Evolutionary conservation across 768 basidiomycete genomes (phyloP).

Genomic region (Chalciporus chontae): DNA sequence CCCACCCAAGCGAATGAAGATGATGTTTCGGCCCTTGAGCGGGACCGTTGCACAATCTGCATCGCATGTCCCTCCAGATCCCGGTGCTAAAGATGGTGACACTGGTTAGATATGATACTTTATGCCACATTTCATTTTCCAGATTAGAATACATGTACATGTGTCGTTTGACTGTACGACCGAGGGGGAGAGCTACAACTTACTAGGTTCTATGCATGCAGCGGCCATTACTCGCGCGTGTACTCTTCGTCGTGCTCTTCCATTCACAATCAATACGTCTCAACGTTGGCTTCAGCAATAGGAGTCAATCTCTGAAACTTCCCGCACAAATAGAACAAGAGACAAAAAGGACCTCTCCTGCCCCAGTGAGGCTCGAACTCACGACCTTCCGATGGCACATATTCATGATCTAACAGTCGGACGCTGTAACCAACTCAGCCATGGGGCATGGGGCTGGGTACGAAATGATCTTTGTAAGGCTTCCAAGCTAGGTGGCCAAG

Average conservation of each 20-base stretch:
- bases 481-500: background rate
- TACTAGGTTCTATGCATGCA: background rate
- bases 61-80: slow-evolving; percentile 52
- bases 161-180: background rate
- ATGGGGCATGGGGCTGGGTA: slow-evolving; percentile 37
- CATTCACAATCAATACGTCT: background rate
- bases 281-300: background rate
- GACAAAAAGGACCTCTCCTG: slow-evolving; percentile 23
- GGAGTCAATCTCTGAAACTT: too few relatives aligned
- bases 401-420: slow-evolving; percentile 38
- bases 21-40: slow-evolving; percentile 53
- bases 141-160: background rate
- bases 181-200: background rate
- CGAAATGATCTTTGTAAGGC: too few relatives aligned
- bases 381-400: slow-evolving; percentile 46
- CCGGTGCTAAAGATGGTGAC: slow-evolving; percentile 69
- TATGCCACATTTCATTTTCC: background rate
- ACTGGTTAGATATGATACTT: slow-evolving; percentile 47
- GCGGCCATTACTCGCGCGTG: background rate
- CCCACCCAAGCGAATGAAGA: slow-evolving; percentile 69
- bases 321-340: too few relatives aligned
- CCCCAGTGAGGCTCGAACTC: slow-evolving; percentile 54
- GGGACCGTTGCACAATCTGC: slow-evolving; percentile 31
- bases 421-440: slow-evolving; percentile 52
- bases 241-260: slow-evolving; percentile 10